phyloP scores from a whole-genome alignment of 805 yeast genomes.

The Yarrowia keelungensis region DNA sequence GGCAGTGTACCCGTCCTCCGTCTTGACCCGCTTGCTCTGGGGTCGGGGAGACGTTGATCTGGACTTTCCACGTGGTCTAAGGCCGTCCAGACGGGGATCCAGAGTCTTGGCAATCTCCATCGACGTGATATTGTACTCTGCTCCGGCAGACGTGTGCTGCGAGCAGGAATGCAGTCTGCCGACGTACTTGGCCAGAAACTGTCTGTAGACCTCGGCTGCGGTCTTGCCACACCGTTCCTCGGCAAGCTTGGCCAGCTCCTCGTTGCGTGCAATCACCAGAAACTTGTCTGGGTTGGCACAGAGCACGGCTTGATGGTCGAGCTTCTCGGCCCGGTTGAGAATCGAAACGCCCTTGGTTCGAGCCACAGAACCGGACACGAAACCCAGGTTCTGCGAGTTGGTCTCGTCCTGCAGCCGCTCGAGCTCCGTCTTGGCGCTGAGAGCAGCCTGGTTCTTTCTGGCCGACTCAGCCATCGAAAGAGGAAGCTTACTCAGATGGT shows the following conservation, averaged over 20 bases:
- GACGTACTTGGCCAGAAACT: constrained; percentile 66
- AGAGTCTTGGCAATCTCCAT: constrained; percentile 47
- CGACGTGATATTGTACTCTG: constrained; percentile 50
- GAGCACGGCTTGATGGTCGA: constrained; percentile 52
- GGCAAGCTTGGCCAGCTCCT: constrained; percentile 67
- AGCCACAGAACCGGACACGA: constrained; percentile 38
- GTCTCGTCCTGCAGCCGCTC: constrained; percentile 40
- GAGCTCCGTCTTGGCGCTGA: constrained; percentile 53
- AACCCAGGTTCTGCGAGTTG: constrained; percentile 42
- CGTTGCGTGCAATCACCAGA: constrained; percentile 68
- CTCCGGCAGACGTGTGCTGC: constrained; percentile 46
- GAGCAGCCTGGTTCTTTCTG: constrained; percentile 67
- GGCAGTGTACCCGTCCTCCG: constrained; percentile 44
- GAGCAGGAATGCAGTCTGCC: constrained; percentile 51
- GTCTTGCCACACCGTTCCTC: constrained; percentile 72
- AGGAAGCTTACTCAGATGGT: constrained; percentile 42
- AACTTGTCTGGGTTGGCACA: constrained; percentile 71
- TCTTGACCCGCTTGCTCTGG: constrained; percentile 42
- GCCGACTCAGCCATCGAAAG: constrained; percentile 59
- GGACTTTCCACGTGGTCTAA: constrained; percentile 5
- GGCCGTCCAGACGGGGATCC: constrained; percentile 9
- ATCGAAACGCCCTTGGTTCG: constrained; percentile 8
- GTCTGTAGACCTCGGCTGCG: constrained; percentile 67
- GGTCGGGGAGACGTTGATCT: constrained; percentile 11
- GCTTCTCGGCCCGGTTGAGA: constrained; percentile 22